Evolutionary conservation across 768 basidiomycete genomes (phyloP), one percentile per base, ranked within the genome.

Genomic region (Bullera alba): DNA sequence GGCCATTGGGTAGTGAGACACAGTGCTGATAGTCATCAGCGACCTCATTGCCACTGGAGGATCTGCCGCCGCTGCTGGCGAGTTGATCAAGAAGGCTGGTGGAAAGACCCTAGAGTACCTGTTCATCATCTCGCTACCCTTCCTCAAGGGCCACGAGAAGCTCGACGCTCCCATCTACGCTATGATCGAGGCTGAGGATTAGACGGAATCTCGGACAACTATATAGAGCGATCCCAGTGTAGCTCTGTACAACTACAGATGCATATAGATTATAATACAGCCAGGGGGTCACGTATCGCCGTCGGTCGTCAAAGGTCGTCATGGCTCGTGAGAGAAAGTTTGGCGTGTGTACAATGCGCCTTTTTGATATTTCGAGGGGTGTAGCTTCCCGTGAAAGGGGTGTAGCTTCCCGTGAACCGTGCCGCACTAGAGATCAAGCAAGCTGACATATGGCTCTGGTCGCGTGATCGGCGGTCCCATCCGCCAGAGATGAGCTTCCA

Each of bases 21-120:
- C 34, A 7, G 4, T 26, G 5, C 21, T 6, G 44, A 39, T 52
- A 36, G 41, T 17, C 22, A 21, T 21, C 49, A 72, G 70, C 73
- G 95, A 99, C 72, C 78, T 99, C 34, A 87, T 99, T 56, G 95
- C 95, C 0, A 96, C 93, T 26, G 93, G 92, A 54, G 95, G 95
- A 7, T 95, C 91, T 27, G 95, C 95, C 6, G 81, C 80, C 53
- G 91, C 92, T 3, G 91, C 93, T 3, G 91, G 90, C 42, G 80
- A 92, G 60, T 84, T 99, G 28, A 82, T 96, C 48, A 75, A 79
- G 25, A 81, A 85, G 75, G 79, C 81, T 56, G 89, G 90, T 17
- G 92, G 86, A 43, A 84, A 83, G 59, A 85, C 85, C 25, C 71
- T 93, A 30, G 87, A 95, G 73, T 95, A 97, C 75, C 76, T 99